Evolutionary conservation across 768 basidiomycete species (phyloP), one percentile per base, ranked within the genome.

Genomic region (Leccinum imitatum): DNA sequence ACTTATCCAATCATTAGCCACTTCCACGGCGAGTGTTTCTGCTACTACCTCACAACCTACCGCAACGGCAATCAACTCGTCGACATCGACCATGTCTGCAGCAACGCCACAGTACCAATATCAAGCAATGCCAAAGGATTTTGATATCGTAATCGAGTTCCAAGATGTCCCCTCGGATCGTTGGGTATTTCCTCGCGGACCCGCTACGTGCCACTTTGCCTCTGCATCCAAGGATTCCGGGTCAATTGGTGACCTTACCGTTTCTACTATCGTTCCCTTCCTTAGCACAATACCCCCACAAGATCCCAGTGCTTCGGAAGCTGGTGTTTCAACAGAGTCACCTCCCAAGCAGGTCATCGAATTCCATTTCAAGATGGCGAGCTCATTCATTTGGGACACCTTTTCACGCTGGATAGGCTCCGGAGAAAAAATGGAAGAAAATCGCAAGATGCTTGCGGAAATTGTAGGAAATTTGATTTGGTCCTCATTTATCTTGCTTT

Each of bases 131-230:
- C 68, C 79, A 35, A 86, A 81, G 66, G 82, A 83, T n/a, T 89
- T 86, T 65, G 90, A 92, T 68, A 68, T 93, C 1, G 83, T 91
- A 23, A 67, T 93, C 54, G 88, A 90, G 66, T 91, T 90, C 63
- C 75, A 79, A 53, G 90, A 91, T 66, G 73, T 76, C 5, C 78
- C 83, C 3, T 76, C 77, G 47, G 87, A 90, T 51, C 81, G 85
- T n/a, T 87, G 84, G 83, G 65, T 88, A 6, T 77, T 92, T 56
- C 89, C 90, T 54, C 82, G 87, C 33, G 84, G 82, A 21, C 76
- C 79, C 6, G 80, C 80, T 8, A 72, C 80, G 31, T 84, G 78
- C 60, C 82, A 87, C 62, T 76, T 80, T 59, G 62, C 59, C 21
- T 51, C 74, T 44, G 4, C 59, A 8, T 57, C 63, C 3, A 54